Evolutionary conservation across 257 asterid genomes (phyloP).

Genomic region (Ilex asprella): DNA sequence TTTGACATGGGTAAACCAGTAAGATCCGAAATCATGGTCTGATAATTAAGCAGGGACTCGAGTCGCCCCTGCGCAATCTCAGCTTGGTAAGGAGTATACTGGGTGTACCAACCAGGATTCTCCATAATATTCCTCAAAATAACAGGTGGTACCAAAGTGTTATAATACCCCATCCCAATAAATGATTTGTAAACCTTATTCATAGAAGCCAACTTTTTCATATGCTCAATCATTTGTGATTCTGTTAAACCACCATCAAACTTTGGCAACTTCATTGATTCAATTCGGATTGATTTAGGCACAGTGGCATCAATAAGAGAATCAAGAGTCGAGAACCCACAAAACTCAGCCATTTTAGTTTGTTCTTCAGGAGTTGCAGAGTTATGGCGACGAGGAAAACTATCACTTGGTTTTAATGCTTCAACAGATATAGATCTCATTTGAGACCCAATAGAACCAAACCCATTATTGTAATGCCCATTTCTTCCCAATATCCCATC

Average conservation of each 20-base stretch:
- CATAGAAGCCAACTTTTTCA: slow-evolving; percentile 70
- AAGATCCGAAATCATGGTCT: slow-evolving; percentile 87
- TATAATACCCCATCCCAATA: slow-evolving; percentile 94
- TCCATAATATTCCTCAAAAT: slow-evolving; percentile 85
- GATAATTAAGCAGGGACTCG: slow-evolving; percentile 79
- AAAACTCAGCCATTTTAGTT: slow-evolving; percentile 62
- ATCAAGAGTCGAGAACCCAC: slow-evolving; percentile 56
- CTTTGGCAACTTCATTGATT: slow-evolving; percentile 55
- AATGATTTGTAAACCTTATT: slow-evolving; percentile 75
- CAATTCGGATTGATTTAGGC: slow-evolving; percentile 73
- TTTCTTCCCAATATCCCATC: slow-evolving; percentile 7
- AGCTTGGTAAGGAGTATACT: slow-evolving; percentile 97
- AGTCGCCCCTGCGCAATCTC: slow-evolving; percentile 97
- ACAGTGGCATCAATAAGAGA: slow-evolving; percentile 83
- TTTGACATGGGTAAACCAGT: slow-evolving; percentile 96
- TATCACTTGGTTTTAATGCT: slow-evolving; percentile 69
- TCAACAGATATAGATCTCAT: slow-evolving; percentile 61
- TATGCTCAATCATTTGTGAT: slow-evolving; percentile 81
- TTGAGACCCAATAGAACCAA: slow-evolving; percentile 8
- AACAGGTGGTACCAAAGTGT: slow-evolving; percentile 85
- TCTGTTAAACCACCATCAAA: slow-evolving; percentile 82
- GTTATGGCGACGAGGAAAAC: slow-evolving; percentile 86
- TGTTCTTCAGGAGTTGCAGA: slow-evolving; percentile 96
- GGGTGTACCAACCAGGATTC: slow-evolving; percentile 98
- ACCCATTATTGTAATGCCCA: not conserved